Evolutionary conservation across 768 basidiomycete species (phyloP).

Genomic region (Phlebiopsis flavidoalba): DNA sequence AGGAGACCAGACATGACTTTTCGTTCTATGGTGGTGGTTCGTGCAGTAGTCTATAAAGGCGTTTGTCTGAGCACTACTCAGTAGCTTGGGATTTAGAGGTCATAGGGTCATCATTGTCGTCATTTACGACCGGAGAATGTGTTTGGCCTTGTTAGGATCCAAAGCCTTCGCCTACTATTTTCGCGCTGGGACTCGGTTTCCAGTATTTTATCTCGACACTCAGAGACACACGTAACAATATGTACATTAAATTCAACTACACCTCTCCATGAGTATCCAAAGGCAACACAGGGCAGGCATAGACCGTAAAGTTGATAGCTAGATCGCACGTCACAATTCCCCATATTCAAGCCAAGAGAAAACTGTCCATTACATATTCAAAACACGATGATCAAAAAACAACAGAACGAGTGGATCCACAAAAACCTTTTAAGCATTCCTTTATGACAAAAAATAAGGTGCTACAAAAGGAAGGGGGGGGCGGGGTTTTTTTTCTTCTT

Average conservation of each 20-base stretch:
- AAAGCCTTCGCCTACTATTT: not conserved
- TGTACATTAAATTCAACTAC: not conserved
- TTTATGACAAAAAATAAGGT: not conserved
- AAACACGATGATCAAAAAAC: not conserved
- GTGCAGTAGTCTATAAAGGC: too few species aligned
- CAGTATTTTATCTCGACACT: not conserved
- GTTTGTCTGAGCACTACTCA: not conserved
- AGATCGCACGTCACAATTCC: not conserved
- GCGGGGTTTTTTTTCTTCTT: too few species aligned
- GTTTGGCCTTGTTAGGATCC: constrained; percentile 3
- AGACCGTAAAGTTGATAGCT: not conserved
- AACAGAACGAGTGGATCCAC: not conserved
- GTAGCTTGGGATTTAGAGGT: not conserved
- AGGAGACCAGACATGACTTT: constrained; percentile 7
- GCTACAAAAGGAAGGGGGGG: not conserved
- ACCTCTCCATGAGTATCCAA: not conserved
- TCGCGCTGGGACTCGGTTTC: not conserved
- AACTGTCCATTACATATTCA: not conserved
- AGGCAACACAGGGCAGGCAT: not conserved
- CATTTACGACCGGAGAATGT: not conserved
- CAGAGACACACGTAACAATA: not conserved
- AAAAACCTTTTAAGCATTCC: not conserved
- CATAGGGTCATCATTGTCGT: not conserved
- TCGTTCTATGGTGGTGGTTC: too few species aligned
- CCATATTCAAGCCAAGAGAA: not conserved